These are phyloP conservation scores for Floccularia luteovirens DNA, from an alignment of 768 basidiomycete species.

Conservation along the genomic window DNA sequence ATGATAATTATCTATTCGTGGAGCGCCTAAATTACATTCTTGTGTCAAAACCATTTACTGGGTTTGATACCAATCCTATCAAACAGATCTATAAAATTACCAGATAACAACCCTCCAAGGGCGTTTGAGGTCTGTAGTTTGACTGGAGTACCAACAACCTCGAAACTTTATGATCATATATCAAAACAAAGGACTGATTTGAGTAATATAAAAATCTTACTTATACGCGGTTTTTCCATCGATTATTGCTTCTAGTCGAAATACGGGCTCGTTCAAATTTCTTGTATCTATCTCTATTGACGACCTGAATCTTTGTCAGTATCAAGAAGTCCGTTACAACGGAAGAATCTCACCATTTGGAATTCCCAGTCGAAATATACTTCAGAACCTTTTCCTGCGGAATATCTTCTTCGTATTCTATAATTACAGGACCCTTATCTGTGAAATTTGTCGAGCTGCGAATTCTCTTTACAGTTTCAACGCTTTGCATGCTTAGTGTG, in stretches of 20 bases:
- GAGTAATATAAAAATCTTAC: constrained; percentile 23
- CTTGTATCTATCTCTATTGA: constrained; percentile 65
- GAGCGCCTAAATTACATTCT: background rate
- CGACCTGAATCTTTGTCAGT: constrained; percentile 33
- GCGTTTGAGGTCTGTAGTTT: constrained; percentile 31
- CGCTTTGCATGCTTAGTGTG: constrained; percentile 40
- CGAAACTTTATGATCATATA: constrained; percentile 23
- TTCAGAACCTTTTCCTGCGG: constrained; percentile 48
- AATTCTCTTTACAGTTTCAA: constrained; percentile 28
- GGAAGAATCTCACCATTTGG: constrained; percentile 46
- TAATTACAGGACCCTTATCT: constrained; percentile 15
- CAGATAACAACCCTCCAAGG: constrained; percentile 37
- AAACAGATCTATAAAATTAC: constrained; percentile 46
- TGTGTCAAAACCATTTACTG: constrained; percentile 13
- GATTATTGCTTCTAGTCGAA: constrained; percentile 52
- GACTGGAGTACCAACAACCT: constrained; percentile 41
- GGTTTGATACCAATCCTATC: constrained; percentile 47
- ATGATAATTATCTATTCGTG: no score
- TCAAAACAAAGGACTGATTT: background rate
- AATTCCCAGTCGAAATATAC: constrained; percentile 58
- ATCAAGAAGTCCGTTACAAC: background rate
- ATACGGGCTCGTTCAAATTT: constrained; percentile 37
- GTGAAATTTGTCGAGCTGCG: constrained; percentile 17
- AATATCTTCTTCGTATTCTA: constrained; percentile 24
- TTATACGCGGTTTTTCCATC: constrained; percentile 47